These are phyloP conservation scores for Metschnikowia sp. DNA, from an alignment of 805 yeast genomes.

Conservation along the genomic window DNA sequence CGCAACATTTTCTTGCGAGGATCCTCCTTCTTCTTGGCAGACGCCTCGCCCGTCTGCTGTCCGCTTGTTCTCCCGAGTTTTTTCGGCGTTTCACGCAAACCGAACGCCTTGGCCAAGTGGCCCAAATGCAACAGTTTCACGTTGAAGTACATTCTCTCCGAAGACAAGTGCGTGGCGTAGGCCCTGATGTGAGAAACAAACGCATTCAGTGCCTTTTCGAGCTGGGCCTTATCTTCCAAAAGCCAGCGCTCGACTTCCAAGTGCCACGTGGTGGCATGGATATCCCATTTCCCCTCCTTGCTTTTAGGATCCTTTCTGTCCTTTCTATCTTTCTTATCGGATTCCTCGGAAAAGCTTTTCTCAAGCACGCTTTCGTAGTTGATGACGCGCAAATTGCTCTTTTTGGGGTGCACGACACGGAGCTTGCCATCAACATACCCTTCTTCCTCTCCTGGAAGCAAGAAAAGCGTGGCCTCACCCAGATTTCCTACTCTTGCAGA, in stretches of 20 bases:
- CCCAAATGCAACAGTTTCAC: conserved; percentile 86
- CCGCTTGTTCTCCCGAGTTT: conserved; percentile 52
- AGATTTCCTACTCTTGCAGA: conserved; percentile 94
- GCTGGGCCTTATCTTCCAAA: conserved; percentile 59
- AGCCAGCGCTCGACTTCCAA: conserved; percentile 85
- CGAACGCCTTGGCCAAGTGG: conserved; percentile 93
- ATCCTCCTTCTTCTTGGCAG: conserved; percentile 54
- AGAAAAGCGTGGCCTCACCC: conserved; percentile 75
- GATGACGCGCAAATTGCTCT: conserved; percentile 30
- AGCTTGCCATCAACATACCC: conserved; percentile 60
- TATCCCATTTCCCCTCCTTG: conserved; percentile 71
- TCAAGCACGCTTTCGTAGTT: conserved; percentile 33
- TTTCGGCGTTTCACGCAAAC: conserved; percentile 91
- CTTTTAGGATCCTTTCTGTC: conserved; percentile 32
- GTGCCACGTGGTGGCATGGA: conserved; percentile 96
- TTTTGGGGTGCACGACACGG: conserved; percentile 37
- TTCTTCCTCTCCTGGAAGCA: conserved; percentile 89
- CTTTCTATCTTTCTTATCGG: conserved; percentile 26
- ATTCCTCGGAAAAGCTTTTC: conserved; percentile 34
- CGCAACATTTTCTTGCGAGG: conserved; percentile 72
- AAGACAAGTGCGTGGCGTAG: conserved; percentile 86
- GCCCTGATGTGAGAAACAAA: conserved; percentile 91
- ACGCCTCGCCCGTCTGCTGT: conserved; percentile 20
- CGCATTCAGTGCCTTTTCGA: conserved; percentile 70
- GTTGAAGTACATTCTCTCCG: conserved; percentile 78